Percentiles rank a stretch among this genome's conserved stretches.
Evolutionary conservation across 108 stramenopile species (phyloP).

Genomic region (Fragilaria crotonensis): DNA sequence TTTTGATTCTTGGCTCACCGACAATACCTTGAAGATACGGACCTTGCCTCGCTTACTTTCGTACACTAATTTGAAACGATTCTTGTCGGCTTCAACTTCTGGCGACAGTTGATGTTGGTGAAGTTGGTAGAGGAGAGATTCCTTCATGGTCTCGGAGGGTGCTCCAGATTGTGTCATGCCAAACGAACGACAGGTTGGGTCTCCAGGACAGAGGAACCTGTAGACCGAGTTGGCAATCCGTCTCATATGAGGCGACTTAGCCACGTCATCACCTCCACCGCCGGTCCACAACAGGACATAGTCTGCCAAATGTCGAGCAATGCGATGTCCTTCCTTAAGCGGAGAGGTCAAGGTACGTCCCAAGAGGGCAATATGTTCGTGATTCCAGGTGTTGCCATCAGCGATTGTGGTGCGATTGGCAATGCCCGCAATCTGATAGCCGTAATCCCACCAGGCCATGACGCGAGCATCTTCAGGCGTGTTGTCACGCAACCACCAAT

Average conservation of each 20-base stretch:
- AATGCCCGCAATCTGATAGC: slow-evolving; percentile 93
- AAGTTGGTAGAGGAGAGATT: slow-evolving; percentile 88
- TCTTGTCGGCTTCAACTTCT: slow-evolving; percentile 66
- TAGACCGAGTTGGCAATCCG: slow-evolving; percentile 98
- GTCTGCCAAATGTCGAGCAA: slow-evolving; percentile 92
- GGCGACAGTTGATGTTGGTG: slow-evolving; percentile 72
- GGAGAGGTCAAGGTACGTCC: slow-evolving; percentile 82
- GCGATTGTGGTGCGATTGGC: slow-evolving; percentile 95
- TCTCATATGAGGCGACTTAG: slow-evolving; percentile 93
- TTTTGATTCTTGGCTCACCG: slow-evolving; percentile 82
- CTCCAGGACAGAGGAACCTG: slow-evolving; percentile 87
- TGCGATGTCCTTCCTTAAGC: slow-evolving; percentile 88
- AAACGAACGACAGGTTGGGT: slow-evolving; percentile 86
- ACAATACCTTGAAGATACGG: slow-evolving; percentile 91
- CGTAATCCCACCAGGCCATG: slow-evolving; percentile 97
- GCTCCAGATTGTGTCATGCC: slow-evolving; percentile 80
- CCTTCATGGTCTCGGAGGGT: slow-evolving; percentile 85
- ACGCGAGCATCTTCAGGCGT: slow-evolving; percentile 93
- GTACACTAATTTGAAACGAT: slow-evolving; percentile 82
- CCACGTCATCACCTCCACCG: slow-evolving; percentile 94
- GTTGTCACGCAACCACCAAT: slow-evolving; percentile 96
- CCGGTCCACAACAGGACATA: slow-evolving; percentile 94
- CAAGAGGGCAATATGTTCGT: slow-evolving; percentile 98
- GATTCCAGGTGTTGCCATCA: slow-evolving; percentile 99
- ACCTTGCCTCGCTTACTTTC: slow-evolving; percentile 93